Conservation (phyloP, 805 yeast genomes). For the Diddensiella transvaalensis region DNA sequence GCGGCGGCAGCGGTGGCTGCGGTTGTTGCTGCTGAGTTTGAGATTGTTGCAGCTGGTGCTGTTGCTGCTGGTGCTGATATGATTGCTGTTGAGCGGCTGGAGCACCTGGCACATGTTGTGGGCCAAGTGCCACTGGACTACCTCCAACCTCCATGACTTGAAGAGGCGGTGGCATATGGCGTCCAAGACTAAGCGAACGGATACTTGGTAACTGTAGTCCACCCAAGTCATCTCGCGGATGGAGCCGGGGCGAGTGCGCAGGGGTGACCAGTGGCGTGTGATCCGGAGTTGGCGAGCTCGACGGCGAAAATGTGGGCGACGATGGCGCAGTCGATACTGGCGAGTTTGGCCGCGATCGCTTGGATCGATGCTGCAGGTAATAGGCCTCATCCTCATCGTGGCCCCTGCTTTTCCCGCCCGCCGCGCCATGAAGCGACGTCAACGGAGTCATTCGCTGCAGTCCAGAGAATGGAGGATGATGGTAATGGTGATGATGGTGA, state of each 20-base stretch:
- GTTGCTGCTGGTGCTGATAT: conserved; percentile 1
- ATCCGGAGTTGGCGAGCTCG: conserved; percentile 39
- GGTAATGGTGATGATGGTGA: conserved; percentile 29
- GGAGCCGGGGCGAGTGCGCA: conserved; percentile 43
- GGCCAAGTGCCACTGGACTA: neutral
- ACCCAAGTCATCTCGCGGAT: conserved; percentile 34
- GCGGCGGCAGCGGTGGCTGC: conserved; percentile 4
- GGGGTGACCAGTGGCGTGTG: conserved; percentile 45
- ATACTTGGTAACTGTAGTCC: conserved; percentile 38
- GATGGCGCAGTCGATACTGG: conserved; percentile 43
- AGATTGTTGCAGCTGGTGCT: neutral
- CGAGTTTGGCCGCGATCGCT: conserved; percentile 39
- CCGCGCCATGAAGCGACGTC: conserved; percentile 23
- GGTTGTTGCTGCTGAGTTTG: neutral
- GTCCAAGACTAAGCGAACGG: conserved; percentile 30
- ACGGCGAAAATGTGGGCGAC: conserved; percentile 38
- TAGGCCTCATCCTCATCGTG: conserved; percentile 26
- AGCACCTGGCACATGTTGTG: neutral
- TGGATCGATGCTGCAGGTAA: conserved; percentile 30
- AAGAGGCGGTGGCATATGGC: conserved; percentile 24
- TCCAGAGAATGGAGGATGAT: conserved; percentile 21
- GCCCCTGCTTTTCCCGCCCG: conserved; percentile 9
- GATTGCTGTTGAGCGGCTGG: neutral
- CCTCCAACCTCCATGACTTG: conserved; percentile 26
- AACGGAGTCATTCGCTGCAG: conserved; percentile 31